Percentiles rank a stretch among this genome's conserved stretches.
phyloP scores from a whole-genome alignment of 140 eudicot genomes.

The Bidens hawaiensis region DNA sequence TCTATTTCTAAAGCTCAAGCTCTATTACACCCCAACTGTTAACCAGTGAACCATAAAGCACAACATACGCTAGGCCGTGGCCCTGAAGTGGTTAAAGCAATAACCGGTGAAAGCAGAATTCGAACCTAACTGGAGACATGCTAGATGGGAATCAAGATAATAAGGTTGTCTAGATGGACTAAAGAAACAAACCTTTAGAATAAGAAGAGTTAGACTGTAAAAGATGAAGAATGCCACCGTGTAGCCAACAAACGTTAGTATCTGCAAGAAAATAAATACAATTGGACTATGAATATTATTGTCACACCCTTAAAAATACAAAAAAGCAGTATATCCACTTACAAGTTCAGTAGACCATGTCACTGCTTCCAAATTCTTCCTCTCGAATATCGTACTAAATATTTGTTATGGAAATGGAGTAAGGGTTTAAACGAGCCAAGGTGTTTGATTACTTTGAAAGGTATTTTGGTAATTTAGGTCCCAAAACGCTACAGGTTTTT shows the following conservation, averaged over 20 bases:
- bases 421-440: neutral
- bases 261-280: slow-evolving; percentile 28
- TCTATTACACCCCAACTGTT: too few relatives aligned
- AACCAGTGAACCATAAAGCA: neutral
- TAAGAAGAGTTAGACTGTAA: slow-evolving; percentile 50
- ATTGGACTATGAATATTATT: neutral
- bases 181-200: slow-evolving; percentile 55
- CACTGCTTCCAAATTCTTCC: slow-evolving; percentile 56
- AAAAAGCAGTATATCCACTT: slow-evolving; percentile 21
- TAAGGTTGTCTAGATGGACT: slow-evolving; percentile 1
- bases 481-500: too few relatives aligned
- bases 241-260: slow-evolving; percentile 51
- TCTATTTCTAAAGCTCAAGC: too few relatives aligned
- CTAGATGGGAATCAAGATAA: too few relatives aligned
- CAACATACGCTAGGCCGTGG: neutral
- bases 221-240: slow-evolving; percentile 44
- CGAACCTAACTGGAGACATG: too few relatives aligned
- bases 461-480: neutral
- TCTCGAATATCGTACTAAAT: slow-evolving; percentile 51
- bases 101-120: too few relatives aligned
- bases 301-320: neutral
- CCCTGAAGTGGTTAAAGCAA: neutral
- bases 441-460: neutral
- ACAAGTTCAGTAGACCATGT: slow-evolving; percentile 68
- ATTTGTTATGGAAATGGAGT: slow-evolving; percentile 30